Evolutionary conservation across 106 monocot genomes (phyloP).

Genomic region (Dendrobium huoshanense): DNA sequence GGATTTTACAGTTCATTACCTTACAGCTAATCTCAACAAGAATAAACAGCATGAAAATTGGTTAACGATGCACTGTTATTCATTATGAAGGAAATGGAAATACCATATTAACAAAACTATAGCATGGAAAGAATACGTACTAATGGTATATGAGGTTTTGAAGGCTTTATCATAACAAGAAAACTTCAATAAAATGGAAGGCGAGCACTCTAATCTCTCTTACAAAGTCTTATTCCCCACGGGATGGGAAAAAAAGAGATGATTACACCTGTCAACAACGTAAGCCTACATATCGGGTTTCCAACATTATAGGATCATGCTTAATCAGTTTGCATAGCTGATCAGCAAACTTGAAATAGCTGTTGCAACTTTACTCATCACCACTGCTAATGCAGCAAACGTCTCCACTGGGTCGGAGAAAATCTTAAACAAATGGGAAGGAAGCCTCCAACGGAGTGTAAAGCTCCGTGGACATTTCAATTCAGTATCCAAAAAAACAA

Average conservation of each 20-base stretch:
- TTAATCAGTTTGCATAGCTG: no score
- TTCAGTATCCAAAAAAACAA: no score
- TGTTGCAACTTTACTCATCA: background rate
- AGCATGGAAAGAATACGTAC: background rate
- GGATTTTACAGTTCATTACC: background rate
- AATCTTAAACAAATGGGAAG: background rate
- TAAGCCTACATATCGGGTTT: no score
- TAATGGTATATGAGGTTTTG: no score
- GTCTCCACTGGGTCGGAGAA: background rate
- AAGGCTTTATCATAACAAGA: background rate
- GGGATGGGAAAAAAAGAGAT: background rate
- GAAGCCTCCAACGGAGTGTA: background rate
- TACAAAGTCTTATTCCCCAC: background rate
- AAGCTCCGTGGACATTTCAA: background rate
- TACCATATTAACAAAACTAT: background rate
- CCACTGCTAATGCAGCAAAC: background rate
- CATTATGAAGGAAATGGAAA: no score
- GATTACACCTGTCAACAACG: no score
- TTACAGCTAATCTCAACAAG: background rate
- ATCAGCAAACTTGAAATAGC: no score
- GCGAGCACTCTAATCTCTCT: background rate
- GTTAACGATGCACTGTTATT: background rate
- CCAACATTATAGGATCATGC: no score
- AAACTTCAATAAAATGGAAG: background rate
- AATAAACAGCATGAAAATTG: background rate